Conservation (phyloP, 2,329 filamentous ascomycete species). For the Talaromyces pinophilus region DNA sequence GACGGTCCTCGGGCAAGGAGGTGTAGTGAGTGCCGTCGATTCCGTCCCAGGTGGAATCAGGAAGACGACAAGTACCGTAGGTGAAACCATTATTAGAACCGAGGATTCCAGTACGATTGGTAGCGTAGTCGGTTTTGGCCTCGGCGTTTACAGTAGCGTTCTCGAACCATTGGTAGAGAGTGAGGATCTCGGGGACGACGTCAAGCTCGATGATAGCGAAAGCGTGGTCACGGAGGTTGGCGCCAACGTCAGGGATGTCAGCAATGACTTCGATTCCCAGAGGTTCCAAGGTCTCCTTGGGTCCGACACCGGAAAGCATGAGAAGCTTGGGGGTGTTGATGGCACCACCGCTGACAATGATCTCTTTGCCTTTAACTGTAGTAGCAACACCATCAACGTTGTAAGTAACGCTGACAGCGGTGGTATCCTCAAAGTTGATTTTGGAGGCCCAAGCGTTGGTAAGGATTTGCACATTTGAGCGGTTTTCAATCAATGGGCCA, state of each 20-base stretch:
- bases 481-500: background rate
- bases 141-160: slow-evolving; percentile 21
- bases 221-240: slow-evolving; percentile 49
- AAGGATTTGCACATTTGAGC: background rate
- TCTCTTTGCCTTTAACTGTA: slow-evolving; percentile 35
- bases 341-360: slow-evolving; percentile 48
- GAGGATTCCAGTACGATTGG: background rate
- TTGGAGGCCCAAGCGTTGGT: background rate
- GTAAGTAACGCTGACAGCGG: background rate
- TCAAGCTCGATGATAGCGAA: slow-evolving; percentile 38
- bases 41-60: background rate
- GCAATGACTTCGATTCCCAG: slow-evolving; percentile 28
- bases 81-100: background rate
- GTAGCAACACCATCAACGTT: background rate
- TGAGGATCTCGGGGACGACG: slow-evolving; percentile 37
- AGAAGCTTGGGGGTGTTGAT: slow-evolving; percentile 46
- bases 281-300: slow-evolving; percentile 32
- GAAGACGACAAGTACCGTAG: background rate
- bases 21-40: slow-evolving; percentile 24
- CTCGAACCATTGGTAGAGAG: slow-evolving; percentile 38
- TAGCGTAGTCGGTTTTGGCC: slow-evolving; percentile 20
- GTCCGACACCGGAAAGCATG: slow-evolving; percentile 36
- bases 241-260: slow-evolving; percentile 29
- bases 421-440: background rate
- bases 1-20: slow-evolving; percentile 41